These are phyloP conservation scores for Xanthoceras sorbifolium DNA, from an alignment of 345 rosid genomes.

Conservation along the genomic window DNA sequence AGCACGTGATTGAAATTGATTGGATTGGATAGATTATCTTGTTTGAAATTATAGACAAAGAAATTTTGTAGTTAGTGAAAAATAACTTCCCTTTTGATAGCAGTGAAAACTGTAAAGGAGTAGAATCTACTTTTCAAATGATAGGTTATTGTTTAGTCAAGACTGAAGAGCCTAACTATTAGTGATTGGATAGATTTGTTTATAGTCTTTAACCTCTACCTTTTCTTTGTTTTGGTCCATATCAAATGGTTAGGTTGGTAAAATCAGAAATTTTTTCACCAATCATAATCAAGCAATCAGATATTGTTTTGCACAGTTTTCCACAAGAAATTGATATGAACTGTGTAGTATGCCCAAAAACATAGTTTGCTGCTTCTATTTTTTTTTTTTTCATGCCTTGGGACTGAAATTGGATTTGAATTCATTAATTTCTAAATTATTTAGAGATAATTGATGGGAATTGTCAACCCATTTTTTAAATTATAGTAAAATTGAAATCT, in stretches of 20 bases:
- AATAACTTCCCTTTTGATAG: neutral
- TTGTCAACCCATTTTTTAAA: neutral
- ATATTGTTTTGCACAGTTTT: neutral
- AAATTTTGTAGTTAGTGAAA: neutral
- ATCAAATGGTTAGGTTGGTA: neutral
- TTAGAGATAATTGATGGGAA: neutral
- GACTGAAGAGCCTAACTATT: neutral
- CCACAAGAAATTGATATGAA: neutral
- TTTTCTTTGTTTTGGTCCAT: neutral
- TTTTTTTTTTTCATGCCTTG: neutral
- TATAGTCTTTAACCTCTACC: neutral
- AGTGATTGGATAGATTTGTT: neutral
- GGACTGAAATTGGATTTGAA: neutral
- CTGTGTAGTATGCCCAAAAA: neutral
- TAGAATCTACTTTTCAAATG: neutral
- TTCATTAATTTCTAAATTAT: neutral
- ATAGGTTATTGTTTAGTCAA: neutral
- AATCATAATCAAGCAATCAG: neutral
- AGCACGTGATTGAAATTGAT: conserved; percentile 3
- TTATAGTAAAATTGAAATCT: neutral
- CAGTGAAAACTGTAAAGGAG: neutral
- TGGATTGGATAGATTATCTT: neutral
- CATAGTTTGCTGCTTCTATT: neutral
- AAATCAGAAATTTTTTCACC: neutral
- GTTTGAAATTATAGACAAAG: neutral